These are phyloP conservation scores for Penicillium atrosanguineum DNA, from an alignment of 495 filamentous ascomycete genomes.

Conservation along the genomic window DNA sequence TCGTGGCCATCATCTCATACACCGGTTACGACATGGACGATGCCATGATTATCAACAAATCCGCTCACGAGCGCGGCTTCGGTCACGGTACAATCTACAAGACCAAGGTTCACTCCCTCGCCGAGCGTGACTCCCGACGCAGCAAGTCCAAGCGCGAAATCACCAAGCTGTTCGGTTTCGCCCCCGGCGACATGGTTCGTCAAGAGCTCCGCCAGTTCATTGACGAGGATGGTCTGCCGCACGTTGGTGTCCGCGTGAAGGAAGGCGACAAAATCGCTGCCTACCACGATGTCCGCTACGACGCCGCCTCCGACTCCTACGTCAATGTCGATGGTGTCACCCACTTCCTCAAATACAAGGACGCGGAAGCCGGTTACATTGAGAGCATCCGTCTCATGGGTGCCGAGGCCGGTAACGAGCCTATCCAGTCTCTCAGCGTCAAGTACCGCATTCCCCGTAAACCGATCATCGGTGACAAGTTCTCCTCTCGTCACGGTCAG, in stretches of 20 bases:
- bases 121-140: conserved; percentile 63
- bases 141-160: conserved; percentile 54
- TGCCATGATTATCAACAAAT: conserved; percentile 99
- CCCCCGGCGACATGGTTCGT: conserved; percentile 64
- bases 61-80: conserved; percentile 94
- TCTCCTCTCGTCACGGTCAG: conserved; percentile 58
- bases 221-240: conserved; percentile 83
- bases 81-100: conserved; percentile 97
- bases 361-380: conserved; percentile 78
- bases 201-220: conserved; percentile 64
- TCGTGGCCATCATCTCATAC: conserved; percentile 97
- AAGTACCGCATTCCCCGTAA: conserved; percentile 88
- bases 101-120: conserved; percentile 81
- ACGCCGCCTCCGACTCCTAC: conserved; percentile 56
- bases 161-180: conserved; percentile 80
- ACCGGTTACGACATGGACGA: conserved; percentile 99
- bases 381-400: conserved; percentile 92
- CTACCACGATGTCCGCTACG: conserved; percentile 80
- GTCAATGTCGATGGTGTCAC: conserved; percentile 77
- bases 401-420: conserved; percentile 74
- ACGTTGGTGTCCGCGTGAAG: conserved; percentile 68
- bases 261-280: conserved; percentile 84
- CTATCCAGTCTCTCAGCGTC: conserved; percentile 80
- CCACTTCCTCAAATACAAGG: conserved; percentile 87
- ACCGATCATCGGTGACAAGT: conserved; percentile 80